phyloP scores from a whole-genome alignment of 225 moss, liverwort and hornwort genomes.

The Physcomitrium patens region DNA sequence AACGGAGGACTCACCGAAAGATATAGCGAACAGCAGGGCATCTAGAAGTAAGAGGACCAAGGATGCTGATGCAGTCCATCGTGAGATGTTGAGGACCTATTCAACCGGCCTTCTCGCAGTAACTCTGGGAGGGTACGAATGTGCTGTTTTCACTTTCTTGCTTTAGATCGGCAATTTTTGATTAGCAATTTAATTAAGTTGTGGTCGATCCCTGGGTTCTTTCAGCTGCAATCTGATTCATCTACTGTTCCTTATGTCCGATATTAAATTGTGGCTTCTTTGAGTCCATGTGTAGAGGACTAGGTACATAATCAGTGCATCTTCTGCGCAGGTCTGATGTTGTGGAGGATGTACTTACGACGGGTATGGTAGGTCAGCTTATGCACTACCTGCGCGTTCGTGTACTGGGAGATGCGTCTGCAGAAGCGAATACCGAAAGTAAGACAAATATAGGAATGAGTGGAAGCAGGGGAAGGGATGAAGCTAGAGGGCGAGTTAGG shows the following conservation, averaged over 20 bases:
- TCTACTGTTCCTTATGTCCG: not conserved
- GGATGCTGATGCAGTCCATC: constrained; percentile 55
- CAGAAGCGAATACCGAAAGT: constrained; percentile 53
- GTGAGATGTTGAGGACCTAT: constrained; percentile 96
- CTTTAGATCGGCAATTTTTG: not conserved
- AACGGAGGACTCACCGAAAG: constrained; percentile 65
- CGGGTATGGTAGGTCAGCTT: constrained; percentile 92
- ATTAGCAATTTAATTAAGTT: not conserved
- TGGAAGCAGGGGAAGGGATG: constrained; percentile 83
- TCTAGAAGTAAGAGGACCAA: constrained; percentile 49
- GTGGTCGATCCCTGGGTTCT: not conserved
- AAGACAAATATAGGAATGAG: constrained; percentile 63
- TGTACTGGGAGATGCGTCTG: constrained; percentile 74
- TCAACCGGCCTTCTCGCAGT: constrained; percentile 93
- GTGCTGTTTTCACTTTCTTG: not conserved
- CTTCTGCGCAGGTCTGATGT: constrained; percentile 79
- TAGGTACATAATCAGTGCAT: constrained; percentile 29
- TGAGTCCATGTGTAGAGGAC: not conserved
- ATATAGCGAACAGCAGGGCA: constrained; percentile 54
- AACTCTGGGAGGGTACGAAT: constrained; percentile 82
- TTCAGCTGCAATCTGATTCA: not conserved
- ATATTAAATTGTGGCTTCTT: not conserved
- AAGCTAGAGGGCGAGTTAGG: constrained; percentile 76
- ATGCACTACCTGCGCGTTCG: constrained; percentile 95
- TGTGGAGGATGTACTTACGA: constrained; percentile 90